phyloP scores from a whole-genome alignment of 139 green algal species.

The Chlamydomonas applanata region DNA sequence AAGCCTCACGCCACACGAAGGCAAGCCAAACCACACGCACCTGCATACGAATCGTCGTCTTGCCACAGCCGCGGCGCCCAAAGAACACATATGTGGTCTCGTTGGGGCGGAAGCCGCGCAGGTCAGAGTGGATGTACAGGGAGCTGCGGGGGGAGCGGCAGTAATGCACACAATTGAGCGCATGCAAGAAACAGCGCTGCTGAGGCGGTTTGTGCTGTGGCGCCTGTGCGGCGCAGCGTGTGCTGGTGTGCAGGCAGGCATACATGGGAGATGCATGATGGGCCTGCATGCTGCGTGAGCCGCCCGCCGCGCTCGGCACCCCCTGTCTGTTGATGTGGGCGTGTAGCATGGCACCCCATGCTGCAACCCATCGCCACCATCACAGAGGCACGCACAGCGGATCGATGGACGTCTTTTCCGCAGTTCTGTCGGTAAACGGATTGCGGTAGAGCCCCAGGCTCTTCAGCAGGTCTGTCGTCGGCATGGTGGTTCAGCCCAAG shows the following conservation, averaged over 20 bases:
- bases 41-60: slow-evolving; percentile 79
- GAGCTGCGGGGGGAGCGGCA: slow-evolving; percentile 21
- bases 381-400: not conserved
- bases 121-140: slow-evolving; percentile 75
- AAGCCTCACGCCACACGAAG: too few species aligned
- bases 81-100: slow-evolving; percentile 86
- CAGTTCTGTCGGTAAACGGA: slow-evolving; percentile 81
- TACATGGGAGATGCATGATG: too few species aligned
- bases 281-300: too few species aligned
- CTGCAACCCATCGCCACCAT: not conserved
- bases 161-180: too few species aligned
- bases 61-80: slow-evolving; percentile 64
- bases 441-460: slow-evolving; percentile 68
- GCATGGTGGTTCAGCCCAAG: slow-evolving; percentile 18
- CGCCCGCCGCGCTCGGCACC: too few species aligned
- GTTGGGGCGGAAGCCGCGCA: slow-evolving; percentile 73
- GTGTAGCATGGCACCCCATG: too few species aligned
- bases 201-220: too few species aligned
- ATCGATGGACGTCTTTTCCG: slow-evolving; percentile 79
- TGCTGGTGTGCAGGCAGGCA: too few species aligned
- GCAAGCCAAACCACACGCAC: not conserved
- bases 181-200: too few species aligned
- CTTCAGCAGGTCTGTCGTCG: slow-evolving; percentile 64
- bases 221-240: too few species aligned
- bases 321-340: too few species aligned